Percentiles rank a stretch among this genome's conserved stretches.
phyloP scores from a whole-genome alignment of 78 protist genomes.

The Cavenderia fasciculata region DNA sequence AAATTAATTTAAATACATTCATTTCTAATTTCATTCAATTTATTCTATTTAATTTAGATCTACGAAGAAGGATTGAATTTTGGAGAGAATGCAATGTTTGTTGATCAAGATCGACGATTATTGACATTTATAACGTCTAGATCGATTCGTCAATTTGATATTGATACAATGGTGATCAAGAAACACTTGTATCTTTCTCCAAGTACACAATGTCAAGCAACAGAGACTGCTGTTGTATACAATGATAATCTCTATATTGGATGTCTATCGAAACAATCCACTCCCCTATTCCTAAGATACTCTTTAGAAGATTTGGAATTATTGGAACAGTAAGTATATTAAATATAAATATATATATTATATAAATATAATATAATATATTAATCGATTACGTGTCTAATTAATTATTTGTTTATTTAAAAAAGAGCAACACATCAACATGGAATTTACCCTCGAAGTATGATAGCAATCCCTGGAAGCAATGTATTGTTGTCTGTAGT shows the following conservation, averaged over 20 bases:
- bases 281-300: background rate
- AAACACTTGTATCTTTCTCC: background rate
- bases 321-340: background rate
- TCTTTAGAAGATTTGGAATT: background rate
- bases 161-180: background rate
- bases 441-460: slow-evolving; percentile 3
- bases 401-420: too few species aligned
- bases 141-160: background rate
- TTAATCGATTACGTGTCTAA: background rate
- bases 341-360: background rate
- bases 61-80: background rate
- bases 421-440: too few species aligned
- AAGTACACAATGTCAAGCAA: background rate
- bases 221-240: background rate
- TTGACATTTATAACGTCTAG: background rate
- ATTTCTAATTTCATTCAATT: background rate
- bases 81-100: background rate
- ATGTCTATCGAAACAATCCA: background rate
- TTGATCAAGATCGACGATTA: background rate
- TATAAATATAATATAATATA: background rate
- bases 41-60: background rate
- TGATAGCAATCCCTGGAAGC: background rate
- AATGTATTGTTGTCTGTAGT: background rate
- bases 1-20: background rate
- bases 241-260: background rate